phyloP scores from a whole-genome alignment of 2,329 filamentous ascomycete genomes.

The Fusarium marasasianum region DNA sequence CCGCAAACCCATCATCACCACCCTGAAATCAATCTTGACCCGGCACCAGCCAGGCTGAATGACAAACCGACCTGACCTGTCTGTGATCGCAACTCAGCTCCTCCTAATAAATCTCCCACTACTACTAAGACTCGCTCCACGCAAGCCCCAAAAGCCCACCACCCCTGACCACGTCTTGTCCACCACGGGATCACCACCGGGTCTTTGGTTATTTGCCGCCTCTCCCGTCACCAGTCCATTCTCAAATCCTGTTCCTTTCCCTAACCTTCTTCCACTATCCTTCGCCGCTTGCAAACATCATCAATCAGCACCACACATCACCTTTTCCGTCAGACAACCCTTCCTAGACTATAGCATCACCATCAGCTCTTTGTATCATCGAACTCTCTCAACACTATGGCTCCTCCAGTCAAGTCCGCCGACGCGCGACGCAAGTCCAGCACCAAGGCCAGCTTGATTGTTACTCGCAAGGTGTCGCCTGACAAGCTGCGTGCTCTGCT shows the following conservation, averaged over 20 bases:
- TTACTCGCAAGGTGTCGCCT: conserved; percentile 64
- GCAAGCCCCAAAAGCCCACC: conserved; percentile 45
- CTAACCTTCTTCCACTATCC: conserved; percentile 14
- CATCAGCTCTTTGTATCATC: conserved; percentile 22
- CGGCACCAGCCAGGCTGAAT: neutral
- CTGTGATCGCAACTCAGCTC: conserved; percentile 36
- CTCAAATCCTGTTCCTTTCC: conserved; percentile 33
- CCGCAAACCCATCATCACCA: conserved; percentile 37
- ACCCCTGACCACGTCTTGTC: conserved; percentile 44
- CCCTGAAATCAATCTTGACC: conserved; percentile 17
- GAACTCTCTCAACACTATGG: conserved; percentile 42
- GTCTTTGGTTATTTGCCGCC: conserved; percentile 40
- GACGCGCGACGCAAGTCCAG: conserved; percentile 52
- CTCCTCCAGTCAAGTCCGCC: conserved; percentile 47
- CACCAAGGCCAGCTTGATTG: conserved; percentile 51
- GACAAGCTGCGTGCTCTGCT: conserved; percentile 61
- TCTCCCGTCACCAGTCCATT: conserved; percentile 41
- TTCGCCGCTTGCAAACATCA: conserved; percentile 14
- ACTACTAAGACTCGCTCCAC: conserved; percentile 38
- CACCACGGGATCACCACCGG: conserved; percentile 44
- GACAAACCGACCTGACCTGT: neutral
- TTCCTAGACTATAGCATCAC: conserved; percentile 12
- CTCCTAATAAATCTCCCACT: conserved; percentile 39
- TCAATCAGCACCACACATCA: neutral
- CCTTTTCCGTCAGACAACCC: conserved; percentile 5